Percentiles rank a stretch among this genome's conserved stretches.
Evolutionary conservation across 169 alveolate genomes (phyloP).

Genomic region (Babesia caballi): DNA sequence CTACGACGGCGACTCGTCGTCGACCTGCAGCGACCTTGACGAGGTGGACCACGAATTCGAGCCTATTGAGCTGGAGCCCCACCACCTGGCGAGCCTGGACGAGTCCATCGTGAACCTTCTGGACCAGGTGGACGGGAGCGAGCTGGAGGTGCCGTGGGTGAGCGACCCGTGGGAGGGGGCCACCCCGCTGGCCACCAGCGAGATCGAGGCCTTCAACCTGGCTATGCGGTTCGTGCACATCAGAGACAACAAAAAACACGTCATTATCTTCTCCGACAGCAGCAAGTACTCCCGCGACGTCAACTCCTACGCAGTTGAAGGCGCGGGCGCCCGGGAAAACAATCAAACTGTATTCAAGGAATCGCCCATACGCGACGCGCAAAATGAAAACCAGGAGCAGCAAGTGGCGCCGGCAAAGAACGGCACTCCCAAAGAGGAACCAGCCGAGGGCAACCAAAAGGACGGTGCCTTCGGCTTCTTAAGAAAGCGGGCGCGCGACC

Average conservation of each 20-base stretch:
- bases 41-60: conserved; percentile 2
- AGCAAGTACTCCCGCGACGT: background rate
- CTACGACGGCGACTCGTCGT: background rate
- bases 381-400: background rate
- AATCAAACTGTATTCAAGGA: background rate
- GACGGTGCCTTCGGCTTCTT: background rate
- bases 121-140: background rate
- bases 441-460: too few species aligned
- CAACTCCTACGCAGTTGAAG: background rate
- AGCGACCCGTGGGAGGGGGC: background rate
- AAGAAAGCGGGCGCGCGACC: background rate
- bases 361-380: background rate
- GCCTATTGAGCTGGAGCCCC: background rate
- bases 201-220: conserved; percentile 3
- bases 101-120: background rate
- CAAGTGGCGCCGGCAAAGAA: background rate
- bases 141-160: background rate
- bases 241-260: background rate
- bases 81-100: background rate
- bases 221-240: conserved; percentile 3
- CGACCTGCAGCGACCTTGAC: background rate
- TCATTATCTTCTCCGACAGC: background rate
- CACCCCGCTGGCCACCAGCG: background rate
- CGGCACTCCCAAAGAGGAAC: background rate
- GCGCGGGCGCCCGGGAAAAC: background rate